phyloP scores from a whole-genome alignment of 495 filamentous ascomycete genomes.

The Bathelium albidoporum region DNA sequence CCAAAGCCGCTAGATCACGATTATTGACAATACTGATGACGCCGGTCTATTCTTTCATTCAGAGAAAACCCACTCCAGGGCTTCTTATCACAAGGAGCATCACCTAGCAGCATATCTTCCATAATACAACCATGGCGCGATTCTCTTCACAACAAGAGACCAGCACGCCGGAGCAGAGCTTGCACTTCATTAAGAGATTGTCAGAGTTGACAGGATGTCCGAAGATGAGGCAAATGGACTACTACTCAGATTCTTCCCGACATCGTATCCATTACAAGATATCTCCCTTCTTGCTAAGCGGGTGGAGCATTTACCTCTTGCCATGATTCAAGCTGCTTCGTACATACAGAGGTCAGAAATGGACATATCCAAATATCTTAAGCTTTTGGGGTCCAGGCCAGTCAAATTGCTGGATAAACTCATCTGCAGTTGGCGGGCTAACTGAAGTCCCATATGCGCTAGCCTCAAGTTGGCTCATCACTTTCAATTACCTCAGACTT shows the following conservation, averaged over 20 bases:
- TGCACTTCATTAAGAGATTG: neutral
- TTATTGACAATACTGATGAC: conserved; percentile 15
- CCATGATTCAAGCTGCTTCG: neutral
- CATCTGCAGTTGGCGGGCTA: neutral
- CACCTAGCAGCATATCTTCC: neutral
- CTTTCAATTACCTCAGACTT: neutral
- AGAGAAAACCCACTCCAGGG: neutral
- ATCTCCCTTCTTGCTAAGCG: neutral
- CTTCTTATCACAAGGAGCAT: neutral
- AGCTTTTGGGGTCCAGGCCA: neutral
- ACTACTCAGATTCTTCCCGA: neutral
- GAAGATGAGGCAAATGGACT: neutral
- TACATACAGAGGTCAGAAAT: neutral
- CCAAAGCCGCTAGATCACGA: conserved; percentile 11
- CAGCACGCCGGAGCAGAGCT: neutral
- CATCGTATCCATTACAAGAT: neutral
- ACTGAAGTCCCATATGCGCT: neutral
- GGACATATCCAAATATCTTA: neutral
- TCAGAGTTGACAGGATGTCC: neutral
- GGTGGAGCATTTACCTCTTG: neutral
- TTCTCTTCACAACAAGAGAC: neutral
- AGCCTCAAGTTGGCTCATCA: neutral
- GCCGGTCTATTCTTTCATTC: neutral
- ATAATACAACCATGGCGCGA: neutral
- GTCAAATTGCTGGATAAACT: neutral